A percentile compares a stretch with the other conserved stretches of the same genome.
Evolutionary conservation across 106 monocot species (phyloP).

Genomic region (Alisma plantagoaquatica): DNA sequence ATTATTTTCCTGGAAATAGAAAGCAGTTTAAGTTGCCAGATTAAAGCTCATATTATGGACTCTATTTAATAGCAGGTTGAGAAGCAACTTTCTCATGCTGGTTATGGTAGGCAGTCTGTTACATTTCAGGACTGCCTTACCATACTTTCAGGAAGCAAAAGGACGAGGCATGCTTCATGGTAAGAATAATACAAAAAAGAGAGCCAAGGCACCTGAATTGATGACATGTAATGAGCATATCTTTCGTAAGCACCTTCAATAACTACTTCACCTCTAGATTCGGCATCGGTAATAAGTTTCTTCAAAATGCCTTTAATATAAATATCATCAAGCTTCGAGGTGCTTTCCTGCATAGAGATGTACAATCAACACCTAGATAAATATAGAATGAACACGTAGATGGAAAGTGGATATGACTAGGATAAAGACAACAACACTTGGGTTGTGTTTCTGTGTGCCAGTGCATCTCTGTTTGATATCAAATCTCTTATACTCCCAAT

Average conservation of each 20-base stretch:
- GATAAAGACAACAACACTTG: too few relatives aligned
- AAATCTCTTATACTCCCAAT: too few relatives aligned
- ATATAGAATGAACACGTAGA: neutral
- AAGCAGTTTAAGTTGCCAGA: neutral
- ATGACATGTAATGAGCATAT: conserved; percentile 13
- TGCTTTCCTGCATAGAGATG: neutral
- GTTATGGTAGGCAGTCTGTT: neutral
- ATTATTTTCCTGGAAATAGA: conserved; percentile 4
- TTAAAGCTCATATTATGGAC: neutral
- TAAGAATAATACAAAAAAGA: neutral
- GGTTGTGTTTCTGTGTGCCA: too few relatives aligned
- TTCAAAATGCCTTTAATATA: conserved; percentile 14
- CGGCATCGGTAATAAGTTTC: conserved; percentile 18
- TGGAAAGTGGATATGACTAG: too few relatives aligned
- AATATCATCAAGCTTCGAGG: neutral
- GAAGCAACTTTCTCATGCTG: too few relatives aligned
- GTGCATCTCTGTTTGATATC: too few relatives aligned
- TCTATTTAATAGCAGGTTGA: neutral
- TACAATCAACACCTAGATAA: neutral
- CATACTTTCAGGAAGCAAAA: neutral
- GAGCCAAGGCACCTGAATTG: conserved; percentile 2
- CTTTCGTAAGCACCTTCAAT: conserved; percentile 14
- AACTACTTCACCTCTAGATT: conserved; percentile 10
- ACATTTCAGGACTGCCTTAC: neutral
- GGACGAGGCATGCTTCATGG: neutral